Evolutionary conservation across 495 filamentous ascomycete genomes (phyloP), one percentile per base, ranked within the genome.

Genomic region (Xylaria venustula): DNA sequence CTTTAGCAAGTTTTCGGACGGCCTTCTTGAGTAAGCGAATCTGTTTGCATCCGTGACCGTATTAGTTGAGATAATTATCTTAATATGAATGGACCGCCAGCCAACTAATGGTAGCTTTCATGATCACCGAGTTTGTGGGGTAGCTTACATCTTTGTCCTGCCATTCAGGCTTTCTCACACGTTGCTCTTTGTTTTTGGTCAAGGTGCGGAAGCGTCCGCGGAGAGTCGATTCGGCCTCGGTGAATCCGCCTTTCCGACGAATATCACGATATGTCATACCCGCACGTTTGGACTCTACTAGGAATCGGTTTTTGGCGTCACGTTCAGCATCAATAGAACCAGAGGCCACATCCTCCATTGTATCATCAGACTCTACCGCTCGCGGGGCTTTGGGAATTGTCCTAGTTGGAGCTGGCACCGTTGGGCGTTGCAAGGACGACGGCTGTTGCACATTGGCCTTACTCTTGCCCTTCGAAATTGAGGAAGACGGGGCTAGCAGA

Each of bases 191-290:
- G 1, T 78, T 67, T 73, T 96, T 96, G 0, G 90, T 96, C 64
- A 96, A 70, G 1, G 86, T 90, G 12, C 93, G 82, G 58, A 85
- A 90, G 9, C 92, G 79, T 0, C 93, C 93, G 15, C 93, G 84
- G 12, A 97, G 79, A 2, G 93, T 97, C 11, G 91, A 94, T 70
- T 96, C 93, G 9, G 92, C 90, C 67, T 93, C 90, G 8, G 75
- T 79, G 61, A 92, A 89, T 0, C 81, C 76, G 0, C 90, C 88
- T 6, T 78, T 64, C 5, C 69, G 69, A 48, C 87, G 87, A 67
- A 97, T 97, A 26, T 91, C 83, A 60, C 85, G 88, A 77, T 97
- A 97, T 5, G 90, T 87, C 65, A 89, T 75, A 0, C 90, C 90
- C n/a, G 74, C 73, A 8, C 74, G 66, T 71, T 89, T 90, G 49